Base-by-base conservation (phyloP, 176 grass and related monocot genomes). In the Raddia guianensis region DNA sequence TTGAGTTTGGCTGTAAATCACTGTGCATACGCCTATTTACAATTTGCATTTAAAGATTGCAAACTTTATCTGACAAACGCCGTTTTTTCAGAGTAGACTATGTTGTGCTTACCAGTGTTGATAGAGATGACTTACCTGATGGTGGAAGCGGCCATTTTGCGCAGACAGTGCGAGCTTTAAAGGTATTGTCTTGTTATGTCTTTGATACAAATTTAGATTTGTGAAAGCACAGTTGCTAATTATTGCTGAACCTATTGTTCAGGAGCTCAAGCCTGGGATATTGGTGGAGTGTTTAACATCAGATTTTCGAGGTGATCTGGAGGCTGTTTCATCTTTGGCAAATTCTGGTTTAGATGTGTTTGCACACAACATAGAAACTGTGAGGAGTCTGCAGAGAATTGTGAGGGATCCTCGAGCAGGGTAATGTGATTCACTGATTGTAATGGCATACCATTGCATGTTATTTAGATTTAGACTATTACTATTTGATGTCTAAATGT, bases 391-490 rank as follows among this genome's bases (percentile, higher is more conserved):
- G 21, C 95, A 98, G 63, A 87, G 88, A 85, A 94, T 94, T 58
- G 92, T 98, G 18, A 98, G 95, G 76, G 95, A 98, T 88, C 95
- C 92, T 78, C 83, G 92, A 40, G 92, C 95, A 85, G 95, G 92
- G 92, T 97, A 91, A 84, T 64, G 33, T 21, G 13, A 43, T 87
- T 48, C 12, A 21, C 3, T 75, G n/a, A 88, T 60, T 83, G 60
- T 57, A 15, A 10, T 57, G 16, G 3, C 21, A 74, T 40, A 27
- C 0, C 33, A 70, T 51, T 70, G 3, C 2, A 37, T 62, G 11
- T 19, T 82, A 0, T 53, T 65, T 71, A 27, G 4, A 40, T 27
- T 27, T 27, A 75, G 7, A 54, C 62, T 74, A 59, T 13, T 59
- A 21, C 54, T 58, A 8, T 12, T 57, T n/a, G 32, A 32, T 40